Base-by-base conservation (phyloP, 371 early-diverging fungal genomes). In the Rhizopus arrhizus region DNA sequence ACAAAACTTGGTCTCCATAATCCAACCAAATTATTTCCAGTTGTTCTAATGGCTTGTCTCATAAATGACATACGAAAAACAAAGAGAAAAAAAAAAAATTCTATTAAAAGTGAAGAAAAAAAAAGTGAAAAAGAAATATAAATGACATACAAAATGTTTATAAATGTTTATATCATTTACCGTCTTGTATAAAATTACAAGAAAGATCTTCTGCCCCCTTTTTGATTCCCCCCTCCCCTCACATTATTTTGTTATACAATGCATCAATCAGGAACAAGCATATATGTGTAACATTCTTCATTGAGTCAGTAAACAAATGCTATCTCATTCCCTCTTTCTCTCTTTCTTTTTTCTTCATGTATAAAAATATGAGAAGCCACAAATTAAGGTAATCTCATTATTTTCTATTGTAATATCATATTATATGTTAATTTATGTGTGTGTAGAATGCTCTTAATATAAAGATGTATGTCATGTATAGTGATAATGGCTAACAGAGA, bases 1-100 rank as follows among this genome's bases (percentile, higher is more conserved):
- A 84, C 83, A 66, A 86, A 85, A 5, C 85, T 84, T 3, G 85
- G 85, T 42, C 85, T 72, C 87, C 87, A 86, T 29, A 86, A 68
- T 31, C 87, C 87, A 10, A 85, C 85, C 22, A 86, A 69, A 56
- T 84, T 86, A 56, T 83, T 75, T 31, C 85, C 85, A 9, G 81
- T 80, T 15, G 87, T 86, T 54, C 72, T 71, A 53, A 75, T 62
- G 32, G 85, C 78, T 56, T 78, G 76, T 47, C 78, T 74, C 32
- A 72, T 57, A 31, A 65, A 50, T 46, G 59, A 60, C 62, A 65
- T 65, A 12, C 13, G 11, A 15, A 8, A 51, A 48, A 41, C 10
- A 55, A 33, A 33, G 5, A 61, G 31, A 35, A 10, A 56, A n/a
- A 57, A 42, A 63, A 40, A 36, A 41, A 41, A 46, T 7, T 47